Evolutionary conservation across 2,329 filamentous ascomycete species (phyloP), one percentile per base, ranked within the genome.

Genomic region (Calonectria pteridis): DNA sequence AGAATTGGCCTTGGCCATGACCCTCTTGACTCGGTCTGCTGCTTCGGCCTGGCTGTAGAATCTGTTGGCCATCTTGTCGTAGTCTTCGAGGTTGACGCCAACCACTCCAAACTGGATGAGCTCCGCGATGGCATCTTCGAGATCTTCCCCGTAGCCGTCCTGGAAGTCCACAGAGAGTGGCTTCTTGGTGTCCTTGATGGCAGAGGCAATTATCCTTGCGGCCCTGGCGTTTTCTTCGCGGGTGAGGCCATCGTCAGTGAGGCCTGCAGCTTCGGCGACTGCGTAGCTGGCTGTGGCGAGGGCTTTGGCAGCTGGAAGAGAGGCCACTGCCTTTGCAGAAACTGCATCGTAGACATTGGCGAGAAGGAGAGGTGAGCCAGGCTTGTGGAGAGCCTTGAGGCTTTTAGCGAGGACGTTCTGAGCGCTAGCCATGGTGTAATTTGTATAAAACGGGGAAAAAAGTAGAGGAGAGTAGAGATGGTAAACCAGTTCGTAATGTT

Each of bases 161-260:
- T 65, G 62, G 29, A 65, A 65, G 43, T 65, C 62, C 5, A 65
- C 43, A 6, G 62, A 65, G 18, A 65, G 62, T 16, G 62, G 62
- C 29, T 65, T 65, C 18, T 28, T 28, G 10, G 62, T 50, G 11
- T 65, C 37, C 20, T 65, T 65, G 62, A 65, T 65, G 2, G 43
- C 62, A 16, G 43, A 50, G 6, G 62, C 40, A 49, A 65, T 65
- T 50, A 65, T 65, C 10, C 62, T 26, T 18, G 62, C 62, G 2
- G 62, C 62, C 20, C 62, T 65, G 16, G 46, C 28, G 28, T 65
- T 65, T 10, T 65, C 62, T 11, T 65, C 43, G 16, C 37, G 62
- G 6, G 62, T 65, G 28, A 65, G 31, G 31, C 31, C 62, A 5
- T 65, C 62, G 13, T 65, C 62, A 23, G 28, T 65, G 1, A 65